Base-by-base conservation (phyloP, 140 eudicot genomes). In the Senecio squalidus region DNA sequence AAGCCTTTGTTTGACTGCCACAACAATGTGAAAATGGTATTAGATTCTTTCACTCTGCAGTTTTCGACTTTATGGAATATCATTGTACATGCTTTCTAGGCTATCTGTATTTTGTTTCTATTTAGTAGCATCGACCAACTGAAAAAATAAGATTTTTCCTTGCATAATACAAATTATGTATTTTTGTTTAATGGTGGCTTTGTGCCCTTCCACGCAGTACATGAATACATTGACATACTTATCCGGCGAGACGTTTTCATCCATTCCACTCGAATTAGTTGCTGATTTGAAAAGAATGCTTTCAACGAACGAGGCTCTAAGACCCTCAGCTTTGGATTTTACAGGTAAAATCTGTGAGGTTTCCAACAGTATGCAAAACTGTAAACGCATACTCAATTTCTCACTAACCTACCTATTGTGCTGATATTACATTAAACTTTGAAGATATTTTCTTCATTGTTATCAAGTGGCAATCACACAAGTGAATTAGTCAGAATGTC, bases 1-100 rank as follows among this genome's bases (percentile, higher is more conserved):
- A 92, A 84, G 78, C 88, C 95, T 56, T 80, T 92, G 80, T 84
- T 92, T 23, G 95, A 92, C 73, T 92, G 98, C 82, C 88, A 82
- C 95, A 92, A 92, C 86, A 92, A 92, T 73, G 84, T 92, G 70
- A 92, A 92, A 77, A 92, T 92, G 98, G 98, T 92, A 87, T 21
- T n/a, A 57, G 2, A 47, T 46, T n/a, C n/a, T n/a, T n/a, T n/a
- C n/a, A n/a, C n/a, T n/a, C n/a, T n/a, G n/a, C n/a, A n/a, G n/a
- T n/a, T n/a, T n/a, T n/a, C n/a, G n/a, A n/a, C n/a, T n/a, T n/a
- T n/a, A n/a, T n/a, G n/a, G n/a, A n/a, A n/a, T n/a, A n/a, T n/a
- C n/a, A n/a, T n/a, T n/a, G n/a, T n/a, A n/a, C n/a, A n/a, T n/a
- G n/a, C n/a, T n/a, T n/a, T n/a, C n/a, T n/a, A n/a, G n/a, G n/a